A percentile compares a stretch with the other conserved stretches of the same genome.
Evolutionary conservation across 306 rosid genomes (phyloP).

Genomic region (Mucuna pruriens): DNA sequence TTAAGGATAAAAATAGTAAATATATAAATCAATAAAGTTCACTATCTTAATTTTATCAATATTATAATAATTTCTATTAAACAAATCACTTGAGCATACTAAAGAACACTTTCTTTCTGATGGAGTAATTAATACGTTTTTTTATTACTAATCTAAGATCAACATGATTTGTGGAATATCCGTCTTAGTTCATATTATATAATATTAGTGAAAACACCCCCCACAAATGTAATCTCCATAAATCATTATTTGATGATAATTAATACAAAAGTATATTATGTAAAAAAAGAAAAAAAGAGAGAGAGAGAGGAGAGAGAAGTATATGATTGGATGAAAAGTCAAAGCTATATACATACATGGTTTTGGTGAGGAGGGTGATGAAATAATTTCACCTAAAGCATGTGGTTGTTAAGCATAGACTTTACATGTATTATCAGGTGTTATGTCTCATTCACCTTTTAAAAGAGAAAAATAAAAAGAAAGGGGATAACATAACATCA

Average conservation of each 20-base stretch:
- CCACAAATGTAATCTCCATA: neutral
- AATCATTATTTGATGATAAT: conserved; percentile 34
- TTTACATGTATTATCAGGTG: conserved; percentile 54
- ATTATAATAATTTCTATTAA: too few relatives aligned
- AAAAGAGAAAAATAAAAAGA: conserved; percentile 22
- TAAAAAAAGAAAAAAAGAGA: neutral
- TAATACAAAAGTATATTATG: neutral
- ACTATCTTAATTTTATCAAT: too few relatives aligned
- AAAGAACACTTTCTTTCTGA: too few relatives aligned
- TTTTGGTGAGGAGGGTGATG: conserved; percentile 49
- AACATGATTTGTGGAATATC: neutral
- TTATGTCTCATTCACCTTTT: conserved; percentile 57
- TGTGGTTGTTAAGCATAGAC: conserved; percentile 61
- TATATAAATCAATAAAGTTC: too few relatives aligned
- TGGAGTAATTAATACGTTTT: neutral
- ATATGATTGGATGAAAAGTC: conserved; percentile 39
- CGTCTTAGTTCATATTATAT: neutral
- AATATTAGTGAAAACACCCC: neutral
- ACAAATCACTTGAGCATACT: too few relatives aligned
- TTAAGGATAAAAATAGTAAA: too few relatives aligned
- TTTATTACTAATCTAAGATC: neutral
- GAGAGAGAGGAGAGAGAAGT: neutral
- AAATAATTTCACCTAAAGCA: conserved; percentile 57
- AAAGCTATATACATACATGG: conserved; percentile 34
- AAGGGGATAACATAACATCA: conserved; percentile 30